phyloP scores from a whole-genome alignment of 2,329 filamentous ascomycete genomes.

The Talaromyces sp. region DNA sequence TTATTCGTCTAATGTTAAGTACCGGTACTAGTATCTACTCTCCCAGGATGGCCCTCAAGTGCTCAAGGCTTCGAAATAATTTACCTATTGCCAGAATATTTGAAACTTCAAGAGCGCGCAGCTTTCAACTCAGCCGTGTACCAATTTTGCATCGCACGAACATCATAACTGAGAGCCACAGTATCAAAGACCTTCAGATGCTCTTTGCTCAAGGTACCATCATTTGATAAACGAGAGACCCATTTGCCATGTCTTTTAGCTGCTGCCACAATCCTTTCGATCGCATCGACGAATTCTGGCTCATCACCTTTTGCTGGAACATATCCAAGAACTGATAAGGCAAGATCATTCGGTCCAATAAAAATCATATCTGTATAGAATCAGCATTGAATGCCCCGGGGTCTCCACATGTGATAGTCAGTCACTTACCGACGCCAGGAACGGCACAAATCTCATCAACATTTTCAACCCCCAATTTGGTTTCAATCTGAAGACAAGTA shows the following conservation, averaged over 20 bases:
- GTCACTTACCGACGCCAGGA: conserved; percentile 34
- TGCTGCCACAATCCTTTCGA: conserved; percentile 60
- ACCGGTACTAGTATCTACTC: no score
- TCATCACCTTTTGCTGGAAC: conserved; percentile 57
- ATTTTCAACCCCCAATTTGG: conserved; percentile 41
- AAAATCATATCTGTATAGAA: conserved; percentile 32
- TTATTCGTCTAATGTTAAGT: no score
- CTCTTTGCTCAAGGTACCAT: conserved; percentile 46
- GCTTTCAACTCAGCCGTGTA: conserved; percentile 45
- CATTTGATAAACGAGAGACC: conserved; percentile 56
- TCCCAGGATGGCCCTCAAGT: no score
- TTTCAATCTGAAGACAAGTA: conserved; percentile 44
- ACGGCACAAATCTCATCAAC: conserved; percentile 45
- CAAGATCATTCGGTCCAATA: conserved; percentile 35
- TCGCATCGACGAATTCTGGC: conserved; percentile 61
- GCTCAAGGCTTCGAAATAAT: no score
- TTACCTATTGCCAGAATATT: no score
- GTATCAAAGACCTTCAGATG: conserved; percentile 45
- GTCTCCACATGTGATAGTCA: no score
- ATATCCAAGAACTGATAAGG: conserved; percentile 60
- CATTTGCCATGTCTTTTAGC: conserved; percentile 66
- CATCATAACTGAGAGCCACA: conserved; percentile 50
- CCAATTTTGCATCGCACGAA: conserved; percentile 54
- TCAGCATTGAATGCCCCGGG: background rate
- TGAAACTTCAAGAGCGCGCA: conserved; percentile 32